Percentiles rank a stretch among this genome's conserved stretches.
Evolutionary conservation across 2,329 filamentous ascomycete species (phyloP).

Genomic region (Westerdykella sp.): DNA sequence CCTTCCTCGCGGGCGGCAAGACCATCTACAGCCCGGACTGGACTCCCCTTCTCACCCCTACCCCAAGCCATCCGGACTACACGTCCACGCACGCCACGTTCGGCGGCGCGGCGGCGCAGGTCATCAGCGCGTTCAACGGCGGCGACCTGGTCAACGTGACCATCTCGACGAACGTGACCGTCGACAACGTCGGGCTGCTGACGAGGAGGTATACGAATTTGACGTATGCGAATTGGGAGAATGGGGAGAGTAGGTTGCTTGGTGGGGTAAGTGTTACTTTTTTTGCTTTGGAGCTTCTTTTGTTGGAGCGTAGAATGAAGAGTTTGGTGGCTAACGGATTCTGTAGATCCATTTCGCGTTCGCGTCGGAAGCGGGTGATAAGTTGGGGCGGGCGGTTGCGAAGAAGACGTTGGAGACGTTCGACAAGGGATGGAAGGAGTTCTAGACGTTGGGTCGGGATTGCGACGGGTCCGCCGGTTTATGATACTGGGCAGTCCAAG

Average conservation of each 20-base stretch:
- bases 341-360: conserved; percentile 22
- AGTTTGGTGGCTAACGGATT: too few relatives aligned
- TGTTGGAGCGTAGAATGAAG: background rate
- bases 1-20: conserved; percentile 17
- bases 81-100: conserved; percentile 23
- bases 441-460: conserved; percentile 1
- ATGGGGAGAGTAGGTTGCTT: conserved; percentile 22
- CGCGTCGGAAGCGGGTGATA: conserved; percentile 14
- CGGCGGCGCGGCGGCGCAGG: conserved; percentile 19
- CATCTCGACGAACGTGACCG: conserved; percentile 22
- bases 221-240: conserved; percentile 18
- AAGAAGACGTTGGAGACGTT: conserved; percentile 13
- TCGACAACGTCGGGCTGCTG: conserved; percentile 17
- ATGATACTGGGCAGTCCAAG: too few relatives aligned
- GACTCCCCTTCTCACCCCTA: conserved; percentile 20
- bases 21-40: conserved; percentile 15
- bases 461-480: background rate
- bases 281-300: background rate
- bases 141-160: conserved; percentile 14
- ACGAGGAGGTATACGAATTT: conserved; percentile 19
- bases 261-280: conserved; percentile 13
- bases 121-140: conserved; percentile 16
- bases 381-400: conserved; percentile 12
- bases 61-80: conserved; percentile 25
- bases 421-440: conserved; percentile 13